These are phyloP conservation scores for Rhytidhysteron rufulum DNA, from an alignment of 2,329 filamentous ascomycete genomes.

Conservation along the genomic window DNA sequence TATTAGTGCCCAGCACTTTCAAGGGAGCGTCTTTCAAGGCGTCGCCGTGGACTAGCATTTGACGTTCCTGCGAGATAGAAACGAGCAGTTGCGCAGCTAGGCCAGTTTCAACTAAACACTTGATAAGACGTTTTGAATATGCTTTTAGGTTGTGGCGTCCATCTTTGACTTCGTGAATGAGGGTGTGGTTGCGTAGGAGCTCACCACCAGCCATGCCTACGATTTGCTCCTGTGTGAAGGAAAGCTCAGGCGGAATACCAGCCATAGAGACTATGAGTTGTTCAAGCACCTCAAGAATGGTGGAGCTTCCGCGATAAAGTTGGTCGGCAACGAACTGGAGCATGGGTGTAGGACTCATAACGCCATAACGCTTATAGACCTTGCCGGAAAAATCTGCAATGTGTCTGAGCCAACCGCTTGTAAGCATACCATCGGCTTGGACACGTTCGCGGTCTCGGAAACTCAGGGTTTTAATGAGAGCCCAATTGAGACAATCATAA, in stretches of 20 bases:
- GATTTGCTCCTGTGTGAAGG: conserved; percentile 85
- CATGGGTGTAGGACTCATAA: conserved; percentile 79
- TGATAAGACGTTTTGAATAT: conserved; percentile 76
- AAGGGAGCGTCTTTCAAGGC: conserved; percentile 73
- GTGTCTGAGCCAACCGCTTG: conserved; percentile 88
- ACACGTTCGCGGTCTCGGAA: conserved; percentile 56
- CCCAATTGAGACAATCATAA: conserved; percentile 92
- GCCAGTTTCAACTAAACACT: conserved; percentile 70
- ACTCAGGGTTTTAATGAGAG: conserved; percentile 69
- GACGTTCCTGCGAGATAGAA: conserved; percentile 83
- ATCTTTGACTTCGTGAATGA: conserved; percentile 73
- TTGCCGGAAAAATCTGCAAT: conserved; percentile 87
- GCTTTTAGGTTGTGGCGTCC: conserved; percentile 71
- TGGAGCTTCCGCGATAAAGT: conserved; percentile 76
- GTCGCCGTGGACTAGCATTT: conserved; percentile 75
- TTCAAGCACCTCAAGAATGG: conserved; percentile 85
- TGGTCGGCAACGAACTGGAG: conserved; percentile 87
- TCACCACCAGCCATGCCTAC: conserved; percentile 85
- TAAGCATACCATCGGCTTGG: conserved; percentile 66
- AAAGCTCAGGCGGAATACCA: conserved; percentile 80
- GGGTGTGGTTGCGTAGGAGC: conserved; percentile 71
- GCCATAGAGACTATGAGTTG: conserved; percentile 91
- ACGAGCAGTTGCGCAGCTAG: conserved; percentile 82
- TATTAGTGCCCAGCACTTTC: conserved; percentile 81
- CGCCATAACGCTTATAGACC: conserved; percentile 80